Conservation (phyloP, 345 rosid genomes). For the Nephelium lappaceum region DNA sequence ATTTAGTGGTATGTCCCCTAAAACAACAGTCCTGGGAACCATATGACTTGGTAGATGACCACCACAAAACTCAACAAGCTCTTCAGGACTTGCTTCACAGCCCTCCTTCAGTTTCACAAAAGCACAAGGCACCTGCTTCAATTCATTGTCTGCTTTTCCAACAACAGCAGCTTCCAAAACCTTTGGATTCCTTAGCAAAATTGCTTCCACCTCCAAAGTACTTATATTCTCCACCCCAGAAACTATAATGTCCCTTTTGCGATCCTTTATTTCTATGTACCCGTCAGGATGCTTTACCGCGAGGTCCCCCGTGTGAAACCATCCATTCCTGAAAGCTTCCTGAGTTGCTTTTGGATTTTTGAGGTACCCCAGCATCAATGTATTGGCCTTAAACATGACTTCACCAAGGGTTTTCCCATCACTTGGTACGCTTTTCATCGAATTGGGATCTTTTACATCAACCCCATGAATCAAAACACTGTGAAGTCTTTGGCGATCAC, state of each 20-base stretch:
- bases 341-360: constrained; percentile 44
- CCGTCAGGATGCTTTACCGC: constrained; percentile 56
- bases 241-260: constrained; percentile 43
- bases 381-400: constrained; percentile 54
- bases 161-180: constrained; percentile 52
- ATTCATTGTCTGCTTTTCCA: constrained; percentile 30
- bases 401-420: constrained; percentile 71
- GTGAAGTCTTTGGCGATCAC: constrained; percentile 31
- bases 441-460: constrained; percentile 58
- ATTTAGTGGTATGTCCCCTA: constrained; percentile 55
- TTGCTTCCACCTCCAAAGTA: constrained; percentile 52
- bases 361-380: constrained; percentile 61
- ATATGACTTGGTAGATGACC: constrained; percentile 29
- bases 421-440: constrained; percentile 47
- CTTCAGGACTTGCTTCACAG: constrained; percentile 24
- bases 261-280: constrained; percentile 58
- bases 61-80: constrained; percentile 41
- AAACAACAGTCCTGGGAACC: constrained; percentile 41
- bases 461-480: constrained; percentile 39
- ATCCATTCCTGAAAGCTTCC: constrained; percentile 56
- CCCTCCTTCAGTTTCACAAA: constrained; percentile 53
- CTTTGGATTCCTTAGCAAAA: constrained; percentile 41
- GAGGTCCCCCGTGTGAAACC: constrained; percentile 67
- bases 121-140: constrained; percentile 44
- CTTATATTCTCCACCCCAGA: constrained; percentile 37